phyloP scores from a whole-genome alignment of 257 asterid genomes.

The Verbena officinalis region DNA sequence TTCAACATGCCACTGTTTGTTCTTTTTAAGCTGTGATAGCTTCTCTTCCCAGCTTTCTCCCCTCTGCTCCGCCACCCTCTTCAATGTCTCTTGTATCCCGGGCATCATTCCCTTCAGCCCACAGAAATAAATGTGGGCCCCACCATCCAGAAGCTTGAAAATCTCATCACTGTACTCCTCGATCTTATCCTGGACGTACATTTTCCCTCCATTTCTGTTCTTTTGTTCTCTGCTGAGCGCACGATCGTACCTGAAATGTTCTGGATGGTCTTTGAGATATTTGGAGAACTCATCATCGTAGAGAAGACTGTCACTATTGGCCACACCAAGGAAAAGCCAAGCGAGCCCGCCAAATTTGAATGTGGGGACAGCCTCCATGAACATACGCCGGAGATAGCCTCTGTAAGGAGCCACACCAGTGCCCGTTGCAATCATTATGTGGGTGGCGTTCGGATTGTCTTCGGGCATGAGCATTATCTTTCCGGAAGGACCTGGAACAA shows the following conservation, averaged over 20 bases:
- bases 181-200: slow-evolving; percentile 96
- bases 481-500: slow-evolving; percentile 83
- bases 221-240: slow-evolving; percentile 74
- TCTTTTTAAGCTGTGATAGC: slow-evolving; percentile 82
- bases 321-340: slow-evolving; percentile 99
- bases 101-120: slow-evolving; percentile 99
- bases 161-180: slow-evolving; percentile 95
- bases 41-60: slow-evolving; percentile 95
- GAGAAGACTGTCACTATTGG: slow-evolving; percentile 83
- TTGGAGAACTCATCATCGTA: slow-evolving; percentile 85
- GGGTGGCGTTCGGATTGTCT: slow-evolving; percentile 82
- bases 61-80: slow-evolving; percentile 80
- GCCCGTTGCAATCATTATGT: slow-evolving; percentile 96
- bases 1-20: slow-evolving; percentile 98
- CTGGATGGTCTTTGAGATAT: slow-evolving; percentile 27
- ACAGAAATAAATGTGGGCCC: slow-evolving; percentile 93
- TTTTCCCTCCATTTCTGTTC: slow-evolving; percentile 88
- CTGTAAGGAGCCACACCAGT: slow-evolving; percentile 95
- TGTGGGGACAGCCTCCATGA: slow-evolving; percentile 84
- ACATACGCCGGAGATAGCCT: slow-evolving; percentile 96
- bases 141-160: slow-evolving; percentile 79
- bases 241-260: slow-evolving; percentile 14
- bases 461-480: slow-evolving; percentile 96
- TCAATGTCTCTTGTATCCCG: slow-evolving; percentile 91
- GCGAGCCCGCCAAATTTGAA: slow-evolving; percentile 87